These are phyloP conservation scores for Aspergillus fructus DNA, from an alignment of 2,329 filamentous ascomycete genomes.

Conservation along the genomic window DNA sequence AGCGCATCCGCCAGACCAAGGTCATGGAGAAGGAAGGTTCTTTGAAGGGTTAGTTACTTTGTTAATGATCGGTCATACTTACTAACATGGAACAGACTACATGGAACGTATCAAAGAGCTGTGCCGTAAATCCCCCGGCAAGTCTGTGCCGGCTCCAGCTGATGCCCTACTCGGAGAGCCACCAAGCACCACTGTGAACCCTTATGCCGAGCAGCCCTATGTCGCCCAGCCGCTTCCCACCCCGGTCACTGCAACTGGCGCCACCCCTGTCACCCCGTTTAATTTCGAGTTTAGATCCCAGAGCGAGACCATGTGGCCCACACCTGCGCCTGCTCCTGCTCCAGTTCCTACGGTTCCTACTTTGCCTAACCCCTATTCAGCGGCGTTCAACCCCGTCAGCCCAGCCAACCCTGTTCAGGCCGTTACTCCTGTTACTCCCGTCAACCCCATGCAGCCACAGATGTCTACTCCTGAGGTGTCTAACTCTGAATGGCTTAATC, in stretches of 20 bases:
- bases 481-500: not conserved
- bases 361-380: too few relatives aligned
- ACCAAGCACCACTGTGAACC: not conserved
- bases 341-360: too few relatives aligned
- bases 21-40: constrained; percentile 75
- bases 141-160: not conserved
- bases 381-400: too few relatives aligned
- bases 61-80: not conserved
- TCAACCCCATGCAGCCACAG: too few relatives aligned
- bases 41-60: constrained; percentile 35
- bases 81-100: constrained; percentile 11
- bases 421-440: too few relatives aligned
- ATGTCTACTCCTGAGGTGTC: too few relatives aligned
- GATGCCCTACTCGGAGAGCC: constrained; percentile 6
- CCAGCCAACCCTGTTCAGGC: too few relatives aligned
- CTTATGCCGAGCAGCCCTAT: not conserved
- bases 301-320: too few relatives aligned
- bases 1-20: constrained; percentile 95
- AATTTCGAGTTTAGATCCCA: too few relatives aligned
- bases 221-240: not conserved
- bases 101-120: constrained; percentile 11
- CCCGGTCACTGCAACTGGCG: not conserved
- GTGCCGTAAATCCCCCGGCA: not conserved
- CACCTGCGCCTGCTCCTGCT: too few relatives aligned
- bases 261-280: not conserved